phyloP scores from a whole-genome alignment of 345 rosid genomes.

The Gossypium arboreum region DNA sequence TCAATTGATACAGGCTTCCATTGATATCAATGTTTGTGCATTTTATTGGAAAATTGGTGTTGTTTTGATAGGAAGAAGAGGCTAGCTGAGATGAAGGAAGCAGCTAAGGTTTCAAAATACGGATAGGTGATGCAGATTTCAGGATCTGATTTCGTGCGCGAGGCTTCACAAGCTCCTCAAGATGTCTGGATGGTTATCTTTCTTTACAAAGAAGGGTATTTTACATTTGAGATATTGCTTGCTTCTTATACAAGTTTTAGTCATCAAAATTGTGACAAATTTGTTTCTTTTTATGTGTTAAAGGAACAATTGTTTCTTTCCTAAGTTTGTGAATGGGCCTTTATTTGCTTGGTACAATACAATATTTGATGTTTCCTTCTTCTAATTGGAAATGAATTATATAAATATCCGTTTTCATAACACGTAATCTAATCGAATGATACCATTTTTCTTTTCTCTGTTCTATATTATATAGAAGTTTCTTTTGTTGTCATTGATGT shows the following conservation, averaged over 20 bases:
- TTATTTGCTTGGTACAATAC: not conserved
- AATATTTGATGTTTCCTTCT: not conserved
- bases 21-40: not conserved
- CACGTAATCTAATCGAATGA: not conserved
- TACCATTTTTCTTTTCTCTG: not conserved
- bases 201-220: constrained; percentile 93
- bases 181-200: constrained; percentile 94
- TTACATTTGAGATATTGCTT: constrained; percentile 1
- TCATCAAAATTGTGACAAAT: not conserved
- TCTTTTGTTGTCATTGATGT: not conserved
- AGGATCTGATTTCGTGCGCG: constrained; percentile 81
- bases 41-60: not conserved
- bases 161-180: constrained; percentile 88
- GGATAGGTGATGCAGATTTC: constrained; percentile 89
- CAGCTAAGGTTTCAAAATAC: constrained; percentile 51
- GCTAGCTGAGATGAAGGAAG: constrained; percentile 76
- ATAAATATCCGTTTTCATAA: not conserved
- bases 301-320: not conserved
- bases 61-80: constrained; percentile 75
- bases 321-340: too few relatives aligned
- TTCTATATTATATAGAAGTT: not conserved
- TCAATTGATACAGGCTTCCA: not conserved
- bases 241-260: not conserved
- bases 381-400: not conserved
- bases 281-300: not conserved